A percentile compares a stretch with the other conserved stretches of the same genome.
Conservation (phyloP, 2,329 filamentous ascomycete species). For the Colletotrichum aenigma region DNA sequence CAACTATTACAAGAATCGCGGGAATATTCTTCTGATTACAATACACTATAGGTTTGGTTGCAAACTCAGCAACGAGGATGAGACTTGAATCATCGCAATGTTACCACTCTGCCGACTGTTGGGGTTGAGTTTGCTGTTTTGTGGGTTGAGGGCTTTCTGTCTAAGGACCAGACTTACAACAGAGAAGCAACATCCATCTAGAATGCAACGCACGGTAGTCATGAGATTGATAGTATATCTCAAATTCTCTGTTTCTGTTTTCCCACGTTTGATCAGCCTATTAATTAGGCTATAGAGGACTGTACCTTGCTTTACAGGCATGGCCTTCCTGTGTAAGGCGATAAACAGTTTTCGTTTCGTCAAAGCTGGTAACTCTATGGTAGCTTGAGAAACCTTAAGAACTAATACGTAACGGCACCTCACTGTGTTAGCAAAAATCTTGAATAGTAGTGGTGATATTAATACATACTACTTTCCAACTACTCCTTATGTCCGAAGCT, state of each 20-base stretch:
- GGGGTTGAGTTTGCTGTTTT: background rate
- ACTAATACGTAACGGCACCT: no score
- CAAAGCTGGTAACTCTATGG: no score
- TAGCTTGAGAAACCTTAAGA: no score
- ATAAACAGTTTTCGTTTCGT: no score
- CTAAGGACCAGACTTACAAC: background rate
- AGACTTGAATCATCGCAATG: background rate
- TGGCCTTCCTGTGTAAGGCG: no score
- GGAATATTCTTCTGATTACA: background rate
- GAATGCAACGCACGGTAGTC: background rate
- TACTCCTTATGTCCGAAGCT: no score
- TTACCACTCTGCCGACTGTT: fast-evolving
- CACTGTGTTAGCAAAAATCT: no score
- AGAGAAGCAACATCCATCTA: background rate
- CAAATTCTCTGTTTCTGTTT: background rate
- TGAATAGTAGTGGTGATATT: no score
- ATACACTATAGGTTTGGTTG: background rate
- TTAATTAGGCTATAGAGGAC: fast-evolving
- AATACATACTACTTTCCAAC: no score
- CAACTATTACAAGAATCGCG: background rate
- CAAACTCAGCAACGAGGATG: background rate
- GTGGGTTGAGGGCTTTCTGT: fast-evolving
- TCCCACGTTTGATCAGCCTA: fast-evolving
- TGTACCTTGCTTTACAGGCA: no score
- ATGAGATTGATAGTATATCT: fast-evolving